phyloP scores from a whole-genome alignment of 768 basidiomycete genomes.

The Paxillus rubicundulus region DNA sequence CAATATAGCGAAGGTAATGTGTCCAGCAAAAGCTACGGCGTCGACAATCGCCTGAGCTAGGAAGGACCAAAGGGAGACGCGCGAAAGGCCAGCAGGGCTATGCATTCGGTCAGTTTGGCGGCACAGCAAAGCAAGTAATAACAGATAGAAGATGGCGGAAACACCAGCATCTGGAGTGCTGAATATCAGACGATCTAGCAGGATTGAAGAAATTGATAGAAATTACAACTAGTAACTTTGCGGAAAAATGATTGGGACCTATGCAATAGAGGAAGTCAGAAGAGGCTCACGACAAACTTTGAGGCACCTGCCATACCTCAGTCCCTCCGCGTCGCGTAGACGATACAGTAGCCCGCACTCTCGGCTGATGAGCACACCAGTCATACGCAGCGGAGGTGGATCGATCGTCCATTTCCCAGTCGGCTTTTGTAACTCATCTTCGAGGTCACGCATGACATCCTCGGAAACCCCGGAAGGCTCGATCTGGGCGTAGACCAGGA shows the following conservation, averaged over 20 bases:
- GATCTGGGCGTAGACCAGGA: slow-evolving; percentile 65
- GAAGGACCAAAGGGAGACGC: slow-evolving; percentile 83
- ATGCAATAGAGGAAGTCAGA: not conserved
- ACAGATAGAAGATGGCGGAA: slow-evolving; percentile 63
- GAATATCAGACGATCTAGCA: slow-evolving; percentile 7
- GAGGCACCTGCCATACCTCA: slow-evolving; percentile 49
- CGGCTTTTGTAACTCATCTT: slow-evolving; percentile 70
- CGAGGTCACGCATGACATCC: slow-evolving; percentile 62
- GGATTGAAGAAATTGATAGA: not conserved
- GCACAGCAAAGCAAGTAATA: slow-evolving; percentile 62
- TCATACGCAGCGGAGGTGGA: slow-evolving; percentile 55
- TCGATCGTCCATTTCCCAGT: slow-evolving; percentile 64
- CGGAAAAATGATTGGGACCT: slow-evolving; percentile 67
- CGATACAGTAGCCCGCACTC: slow-evolving; percentile 78
- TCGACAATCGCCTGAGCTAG: slow-evolving; percentile 77
- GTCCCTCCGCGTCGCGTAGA: slow-evolving; percentile 60
- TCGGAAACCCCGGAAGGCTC: slow-evolving; percentile 51
- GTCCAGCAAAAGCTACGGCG: slow-evolving; percentile 81
- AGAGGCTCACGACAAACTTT: not conserved
- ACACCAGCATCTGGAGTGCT: slow-evolving; percentile 63
- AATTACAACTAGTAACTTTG: slow-evolving; percentile 66
- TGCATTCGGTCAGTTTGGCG: slow-evolving; percentile 74
- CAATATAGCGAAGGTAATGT: slow-evolving; percentile 84
- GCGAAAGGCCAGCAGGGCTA: slow-evolving; percentile 74
- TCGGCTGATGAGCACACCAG: slow-evolving; percentile 70